Evolutionary conservation across 108 stramenopile genomes (phyloP).

Genomic region (Skeletonema grethae): DNA sequence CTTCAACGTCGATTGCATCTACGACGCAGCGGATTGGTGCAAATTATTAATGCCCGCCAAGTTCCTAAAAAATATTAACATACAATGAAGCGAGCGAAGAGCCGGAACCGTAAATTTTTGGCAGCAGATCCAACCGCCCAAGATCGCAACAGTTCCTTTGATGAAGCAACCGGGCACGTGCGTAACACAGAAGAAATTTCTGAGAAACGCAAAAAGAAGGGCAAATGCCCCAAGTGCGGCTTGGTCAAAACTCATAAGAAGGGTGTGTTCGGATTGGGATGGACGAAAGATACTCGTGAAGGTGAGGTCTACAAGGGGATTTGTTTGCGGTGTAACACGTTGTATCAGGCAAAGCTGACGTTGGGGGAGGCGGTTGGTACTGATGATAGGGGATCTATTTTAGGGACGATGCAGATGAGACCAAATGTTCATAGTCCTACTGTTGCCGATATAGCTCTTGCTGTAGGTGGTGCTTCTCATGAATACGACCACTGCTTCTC

Average conservation of each 20-base stretch:
- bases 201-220: slow-evolving; percentile 3
- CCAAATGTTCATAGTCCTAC: not conserved
- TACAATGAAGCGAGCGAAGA: no score
- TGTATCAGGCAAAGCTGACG: slow-evolving; percentile 10
- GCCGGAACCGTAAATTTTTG: no score
- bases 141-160: not conserved
- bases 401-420: not conserved
- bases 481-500: no score
- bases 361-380: slow-evolving; percentile 8
- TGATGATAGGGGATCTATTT: not conserved
- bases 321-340: slow-evolving; percentile 30
- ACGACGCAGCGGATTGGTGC: no score
- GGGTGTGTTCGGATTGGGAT: not conserved
- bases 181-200: slow-evolving; percentile 1
- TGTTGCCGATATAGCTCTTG: not conserved
- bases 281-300: slow-evolving; percentile 1
- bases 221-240: slow-evolving; percentile 18
- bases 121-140: not conserved
- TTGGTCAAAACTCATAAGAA: slow-evolving; percentile 6
- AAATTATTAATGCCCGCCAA: no score
- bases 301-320: slow-evolving; percentile 42
- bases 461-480: no score
- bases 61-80: no score
- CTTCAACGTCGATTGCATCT: no score
- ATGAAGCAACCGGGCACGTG: slow-evolving; percentile 5